Conservation (phyloP, 257 asterid species). For the Datura wrightii region DNA sequence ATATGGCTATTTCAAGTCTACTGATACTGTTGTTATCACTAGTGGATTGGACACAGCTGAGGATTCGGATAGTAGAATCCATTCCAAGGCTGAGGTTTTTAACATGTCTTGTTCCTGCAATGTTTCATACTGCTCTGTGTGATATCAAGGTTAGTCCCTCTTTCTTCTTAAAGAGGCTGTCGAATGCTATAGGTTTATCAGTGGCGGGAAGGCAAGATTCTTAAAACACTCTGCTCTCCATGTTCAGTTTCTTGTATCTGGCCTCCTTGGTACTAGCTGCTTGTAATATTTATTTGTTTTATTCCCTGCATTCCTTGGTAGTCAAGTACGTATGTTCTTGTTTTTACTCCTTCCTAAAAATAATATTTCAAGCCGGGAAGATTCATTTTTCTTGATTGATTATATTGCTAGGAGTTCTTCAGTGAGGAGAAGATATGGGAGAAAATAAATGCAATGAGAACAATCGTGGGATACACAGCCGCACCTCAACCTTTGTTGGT, state of each 20-base stretch:
- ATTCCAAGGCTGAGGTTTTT: neutral
- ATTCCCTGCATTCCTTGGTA: neutral
- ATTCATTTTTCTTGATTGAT: neutral
- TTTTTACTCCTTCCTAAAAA: neutral
- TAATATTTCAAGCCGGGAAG: neutral
- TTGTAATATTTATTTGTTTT: neutral
- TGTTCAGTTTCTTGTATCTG: neutral
- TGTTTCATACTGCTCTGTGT: neutral
- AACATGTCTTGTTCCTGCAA: neutral
- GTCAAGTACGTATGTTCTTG: neutral
- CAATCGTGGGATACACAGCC: constrained; percentile 64
- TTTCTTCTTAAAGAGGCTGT: neutral
- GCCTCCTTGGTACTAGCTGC: neutral
- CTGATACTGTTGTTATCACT: neutral
- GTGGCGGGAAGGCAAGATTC: neutral
- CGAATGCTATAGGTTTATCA: neutral
- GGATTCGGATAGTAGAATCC: neutral
- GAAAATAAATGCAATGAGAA: constrained; percentile 62
- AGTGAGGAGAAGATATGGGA: constrained; percentile 63
- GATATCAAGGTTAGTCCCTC: neutral
- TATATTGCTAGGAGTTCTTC: constrained; percentile 31
- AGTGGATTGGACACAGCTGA: neutral
- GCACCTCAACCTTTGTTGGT: constrained; percentile 43
- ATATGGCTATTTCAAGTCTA: neutral
- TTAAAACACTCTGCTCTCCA: neutral